Conservation (phyloP, 2,329 filamentous ascomycete species). For the Talaromyces verruculosus region DNA sequence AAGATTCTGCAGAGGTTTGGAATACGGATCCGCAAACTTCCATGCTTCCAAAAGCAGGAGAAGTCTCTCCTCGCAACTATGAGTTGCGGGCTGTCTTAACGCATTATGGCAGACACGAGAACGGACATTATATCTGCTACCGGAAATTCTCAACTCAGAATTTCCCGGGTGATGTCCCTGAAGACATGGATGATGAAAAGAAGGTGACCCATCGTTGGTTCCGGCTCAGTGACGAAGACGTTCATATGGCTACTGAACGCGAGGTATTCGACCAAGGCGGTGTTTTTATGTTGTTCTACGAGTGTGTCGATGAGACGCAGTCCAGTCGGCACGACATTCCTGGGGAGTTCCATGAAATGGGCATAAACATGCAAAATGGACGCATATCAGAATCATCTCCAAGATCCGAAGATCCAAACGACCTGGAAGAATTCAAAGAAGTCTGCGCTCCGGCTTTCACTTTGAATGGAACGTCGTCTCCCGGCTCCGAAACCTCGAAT, state of each 20-base stretch:
- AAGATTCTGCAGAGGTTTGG: conserved; percentile 64
- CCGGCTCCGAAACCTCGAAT: conserved; percentile 7
- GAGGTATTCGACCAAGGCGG: conserved; percentile 73
- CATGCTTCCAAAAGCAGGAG: conserved; percentile 68
- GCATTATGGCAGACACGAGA: conserved; percentile 87
- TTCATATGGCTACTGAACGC: conserved; percentile 70
- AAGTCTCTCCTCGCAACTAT: conserved; percentile 57
- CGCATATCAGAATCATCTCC: neutral
- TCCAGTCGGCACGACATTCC: neutral
- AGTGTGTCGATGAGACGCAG: conserved; percentile 59
- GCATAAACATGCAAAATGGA: neutral
- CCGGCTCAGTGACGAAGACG: conserved; percentile 85
- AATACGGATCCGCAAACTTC: conserved; percentile 65
- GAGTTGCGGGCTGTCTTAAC: conserved; percentile 80
- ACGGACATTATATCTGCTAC: conserved; percentile 94
- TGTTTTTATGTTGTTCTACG: conserved; percentile 98
- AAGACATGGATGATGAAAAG: conserved; percentile 36
- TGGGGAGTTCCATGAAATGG: neutral
- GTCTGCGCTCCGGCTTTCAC: neutral
- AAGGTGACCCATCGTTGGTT: conserved; percentile 68
- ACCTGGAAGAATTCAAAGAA: neutral
- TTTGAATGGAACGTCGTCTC: neutral
- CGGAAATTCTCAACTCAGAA: conserved; percentile 61
- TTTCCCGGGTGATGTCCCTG: conserved; percentile 36
- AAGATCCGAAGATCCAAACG: neutral